A percentile compares a stretch with the other conserved stretches of the same genome.
Conservation (phyloP, 768 basidiomycete species). For the Tubosaeta brunneosetosa region DNA sequence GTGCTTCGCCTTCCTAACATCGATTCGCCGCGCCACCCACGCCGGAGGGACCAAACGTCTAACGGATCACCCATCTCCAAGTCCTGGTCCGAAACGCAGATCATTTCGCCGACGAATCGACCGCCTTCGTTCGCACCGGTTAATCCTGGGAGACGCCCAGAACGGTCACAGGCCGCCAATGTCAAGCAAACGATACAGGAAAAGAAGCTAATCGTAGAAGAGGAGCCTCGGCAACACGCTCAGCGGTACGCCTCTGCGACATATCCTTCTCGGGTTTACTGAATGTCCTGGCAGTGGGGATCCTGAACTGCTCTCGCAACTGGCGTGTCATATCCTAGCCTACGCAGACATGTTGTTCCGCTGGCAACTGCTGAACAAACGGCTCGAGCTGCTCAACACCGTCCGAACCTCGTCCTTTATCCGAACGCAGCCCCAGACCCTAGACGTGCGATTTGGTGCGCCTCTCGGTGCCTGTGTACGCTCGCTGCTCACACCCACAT, state of each 20-base stretch:
- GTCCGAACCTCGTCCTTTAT: conserved; percentile 35
- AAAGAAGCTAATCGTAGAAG: conserved; percentile 36
- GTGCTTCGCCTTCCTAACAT: conserved; percentile 19
- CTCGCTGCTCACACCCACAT: conserved; percentile 2
- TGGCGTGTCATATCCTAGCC: conserved; percentile 52
- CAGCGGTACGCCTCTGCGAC: conserved; percentile 7
- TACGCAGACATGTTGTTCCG: conserved; percentile 74
- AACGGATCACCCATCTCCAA: conserved; percentile 39
- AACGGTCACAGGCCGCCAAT: conserved; percentile 40
- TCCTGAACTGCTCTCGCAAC: conserved; percentile 35
- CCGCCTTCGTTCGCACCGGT: conserved; percentile 42
- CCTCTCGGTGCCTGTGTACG: neutral
- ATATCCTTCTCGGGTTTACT: neutral
- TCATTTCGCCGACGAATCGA: conserved; percentile 19
- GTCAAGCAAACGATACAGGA: conserved; percentile 29
- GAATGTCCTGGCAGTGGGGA: conserved; percentile 9
- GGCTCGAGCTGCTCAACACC: conserved; percentile 70
- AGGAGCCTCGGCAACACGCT: conserved; percentile 15
- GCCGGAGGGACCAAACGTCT: conserved; percentile 24
- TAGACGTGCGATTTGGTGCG: conserved; percentile 35
- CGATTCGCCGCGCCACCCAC: conserved; percentile 28
- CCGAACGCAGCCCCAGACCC: conserved; percentile 20
- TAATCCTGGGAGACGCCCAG: conserved; percentile 36
- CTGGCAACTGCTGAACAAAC: conserved; percentile 69
- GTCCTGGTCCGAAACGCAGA: conserved; percentile 53